Base-by-base conservation (phyloP, 2,329 filamentous ascomycete species). In the Thielaviopsis punctulata region DNA sequence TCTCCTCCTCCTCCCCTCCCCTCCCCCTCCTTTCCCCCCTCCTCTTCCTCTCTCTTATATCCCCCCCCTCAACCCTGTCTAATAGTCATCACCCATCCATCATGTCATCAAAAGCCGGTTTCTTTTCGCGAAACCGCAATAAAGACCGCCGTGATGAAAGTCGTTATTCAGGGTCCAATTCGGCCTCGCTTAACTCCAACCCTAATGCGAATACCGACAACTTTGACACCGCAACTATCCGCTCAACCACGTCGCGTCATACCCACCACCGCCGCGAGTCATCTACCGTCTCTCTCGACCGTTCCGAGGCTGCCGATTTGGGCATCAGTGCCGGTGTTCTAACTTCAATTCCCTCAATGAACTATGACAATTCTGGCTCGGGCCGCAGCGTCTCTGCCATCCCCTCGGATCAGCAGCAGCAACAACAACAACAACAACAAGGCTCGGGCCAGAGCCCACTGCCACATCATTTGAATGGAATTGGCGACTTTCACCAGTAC, bases 401-500 rank as follows among this genome's bases (percentile, higher is more conserved):
- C 54, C 69, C 82, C 39, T 73, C 86, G 61, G 84, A 93, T 45
- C 85, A 45, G 10, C 19, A 41, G 18, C n/a, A n/a, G n/a, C n/a
- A n/a, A n/a, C n/a, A n/a, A n/a, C n/a, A n/a, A n/a, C n/a, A n/a
- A n/a, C 30, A 84, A 62, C 70, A 86, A 44, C 80, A 83, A 48
- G 77, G 78, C 62, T 33, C 48, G 23, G 76, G 80, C 59, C 79
- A 80, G 63, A 84, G 92, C 52, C 84, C 84, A 54, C 73, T 85
- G 55, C 86, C 88, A 25, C 85, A 92, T 65, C 86, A 94, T 61
- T 69, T 93, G 51, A 89, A 87, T 65, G 89, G 87, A 67, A 73
- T 72, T 58, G 78, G 78, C 59, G 89, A 95, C 66, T 95, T 81
- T 63, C 87, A 95, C 68, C 90, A 95, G 62, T 95, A 95, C 64